These are phyloP conservation scores for Boletus huronensis DNA, from an alignment of 768 basidiomycete genomes.

Conservation along the genomic window DNA sequence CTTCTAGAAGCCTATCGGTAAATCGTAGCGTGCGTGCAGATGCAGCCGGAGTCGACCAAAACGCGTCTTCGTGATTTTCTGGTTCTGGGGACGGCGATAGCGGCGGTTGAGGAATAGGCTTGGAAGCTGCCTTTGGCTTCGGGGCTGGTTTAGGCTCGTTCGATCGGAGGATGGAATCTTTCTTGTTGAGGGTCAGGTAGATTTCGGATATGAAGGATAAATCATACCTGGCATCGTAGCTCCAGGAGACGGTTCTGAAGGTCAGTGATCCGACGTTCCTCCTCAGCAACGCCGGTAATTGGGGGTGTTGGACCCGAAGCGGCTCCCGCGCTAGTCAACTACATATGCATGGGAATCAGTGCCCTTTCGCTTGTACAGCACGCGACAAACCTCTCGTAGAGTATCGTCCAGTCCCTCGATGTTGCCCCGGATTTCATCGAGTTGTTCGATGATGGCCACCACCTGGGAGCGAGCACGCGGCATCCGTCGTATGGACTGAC, in stretches of 20 bases:
- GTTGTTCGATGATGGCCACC: constrained; percentile 35
- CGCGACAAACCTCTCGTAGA: constrained; percentile 38
- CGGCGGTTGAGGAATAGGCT: constrained; percentile 11
- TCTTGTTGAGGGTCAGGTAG: constrained; percentile 15
- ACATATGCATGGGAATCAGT: not conserved
- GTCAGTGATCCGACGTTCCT: constrained; percentile 42
- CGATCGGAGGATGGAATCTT: constrained; percentile 26
- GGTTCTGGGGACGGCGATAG: constrained; percentile 21
- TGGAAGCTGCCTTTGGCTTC: constrained; percentile 11
- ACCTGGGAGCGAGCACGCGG: constrained; percentile 45
- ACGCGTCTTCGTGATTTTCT: constrained; percentile 49
- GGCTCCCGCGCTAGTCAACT: constrained; percentile 17
- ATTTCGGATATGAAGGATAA: not conserved
- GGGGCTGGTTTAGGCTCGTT: constrained; percentile 13
- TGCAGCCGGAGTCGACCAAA: constrained; percentile 60
- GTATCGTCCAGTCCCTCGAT: constrained; percentile 35
- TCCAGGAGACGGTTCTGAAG: constrained; percentile 42
- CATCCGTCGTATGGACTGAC: constrained; percentile 47
- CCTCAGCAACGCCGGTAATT: constrained; percentile 33
- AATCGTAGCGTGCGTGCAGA: constrained; percentile 58
- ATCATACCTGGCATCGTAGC: constrained; percentile 37
- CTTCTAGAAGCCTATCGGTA: constrained; percentile 59
- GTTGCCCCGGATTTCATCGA: constrained; percentile 36
- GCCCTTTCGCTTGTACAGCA: constrained; percentile 1
- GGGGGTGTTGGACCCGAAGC: constrained; percentile 22